phyloP scores from a whole-genome alignment of 768 basidiomycete species.

The Amanita thiersii region DNA sequence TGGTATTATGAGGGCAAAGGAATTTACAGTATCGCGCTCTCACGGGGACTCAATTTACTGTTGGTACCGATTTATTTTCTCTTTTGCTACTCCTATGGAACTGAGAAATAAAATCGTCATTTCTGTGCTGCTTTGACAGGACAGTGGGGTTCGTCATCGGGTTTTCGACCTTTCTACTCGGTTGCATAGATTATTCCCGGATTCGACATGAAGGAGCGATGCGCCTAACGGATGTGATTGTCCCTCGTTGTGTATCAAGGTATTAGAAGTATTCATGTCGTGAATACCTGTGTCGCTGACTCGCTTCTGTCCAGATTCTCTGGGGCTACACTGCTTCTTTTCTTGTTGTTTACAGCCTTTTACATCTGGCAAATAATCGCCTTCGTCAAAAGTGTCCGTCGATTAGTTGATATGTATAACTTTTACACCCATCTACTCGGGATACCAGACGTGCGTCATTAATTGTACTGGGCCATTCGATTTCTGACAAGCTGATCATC shows the following conservation, averaged over 20 bases:
- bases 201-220: conserved; percentile 61
- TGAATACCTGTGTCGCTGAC: background rate
- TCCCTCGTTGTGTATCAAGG: conserved; percentile 80
- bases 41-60: conserved; percentile 91
- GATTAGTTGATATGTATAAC: conserved; percentile 89
- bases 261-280: conserved; percentile 20
- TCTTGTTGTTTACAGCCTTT: conserved; percentile 77
- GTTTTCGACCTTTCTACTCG: conserved; percentile 95
- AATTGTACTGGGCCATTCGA: conserved; percentile 1
- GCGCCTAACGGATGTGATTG: conserved; percentile 72
- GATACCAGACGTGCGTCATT: conserved; percentile 78
- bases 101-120: conserved; percentile 10
- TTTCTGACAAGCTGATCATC: conserved; percentile 9
- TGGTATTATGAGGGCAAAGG: conserved; percentile 96
- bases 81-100: background rate
- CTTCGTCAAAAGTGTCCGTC: conserved; percentile 66
- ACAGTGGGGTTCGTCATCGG: conserved; percentile 96
- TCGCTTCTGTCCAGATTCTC: conserved; percentile 51
- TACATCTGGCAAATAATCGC: conserved; percentile 83
- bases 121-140: conserved; percentile 36
- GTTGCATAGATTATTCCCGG: conserved; percentile 88
- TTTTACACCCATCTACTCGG: conserved; percentile 93
- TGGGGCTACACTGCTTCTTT: conserved; percentile 77
- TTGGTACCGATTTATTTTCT: conserved; percentile 38
- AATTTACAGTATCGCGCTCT: conserved; percentile 88